Evolutionary conservation across 2,329 filamentous ascomycete species (phyloP), one percentile per base, ranked within the genome.

Genomic region (Trichoderma hamatum): DNA sequence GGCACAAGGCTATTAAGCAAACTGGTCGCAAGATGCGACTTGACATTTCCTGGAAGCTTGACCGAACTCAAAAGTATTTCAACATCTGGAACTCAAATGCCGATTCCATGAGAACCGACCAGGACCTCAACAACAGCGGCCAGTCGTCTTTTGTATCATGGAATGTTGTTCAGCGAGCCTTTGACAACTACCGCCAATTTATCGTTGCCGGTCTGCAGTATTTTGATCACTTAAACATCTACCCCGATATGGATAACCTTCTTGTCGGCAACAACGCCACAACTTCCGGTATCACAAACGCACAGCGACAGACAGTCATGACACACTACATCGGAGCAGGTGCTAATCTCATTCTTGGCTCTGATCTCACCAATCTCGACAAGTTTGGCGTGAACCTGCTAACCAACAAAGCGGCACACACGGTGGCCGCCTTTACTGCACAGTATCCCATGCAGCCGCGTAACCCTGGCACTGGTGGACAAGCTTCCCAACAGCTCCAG

Each of bases 171-270:
- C 70, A 72, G 65, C 68, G 72, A 66, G 71, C 72, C 52, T 67
- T 73, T 39, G 71, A 71, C 52, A 73, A 73, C 64, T 73, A 73
- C 52, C 70, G 71, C 26, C 71, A 73, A 60, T 73, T 68, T 61
- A 71, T 73, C 69, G 46, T 71, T 54, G 72, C 72, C 32, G 72
- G 68, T 14, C 46, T 69, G 51, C 30, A 51, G 68, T 63, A 68
- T 36, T 72, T 72, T 51, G 60, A 69, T 55, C 51, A 63, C 19
- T 62, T 73, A 13, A 67, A 62, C 46, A 69, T 71, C 43, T 68
- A 71, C 34, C 70, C 71, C 34, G 71, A 73, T 62, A 59, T 73
- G 46, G 72, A 73, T 39, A 73, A 70, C 58, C 30, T 73, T 26
- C 70, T 70, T 32, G 70, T 70, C 14, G 71, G 71, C 30, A 73